These are phyloP conservation scores for Sclerotinia subarctica DNA, from an alignment of 2,329 filamentous ascomycete genomes.

Conservation along the genomic window DNA sequence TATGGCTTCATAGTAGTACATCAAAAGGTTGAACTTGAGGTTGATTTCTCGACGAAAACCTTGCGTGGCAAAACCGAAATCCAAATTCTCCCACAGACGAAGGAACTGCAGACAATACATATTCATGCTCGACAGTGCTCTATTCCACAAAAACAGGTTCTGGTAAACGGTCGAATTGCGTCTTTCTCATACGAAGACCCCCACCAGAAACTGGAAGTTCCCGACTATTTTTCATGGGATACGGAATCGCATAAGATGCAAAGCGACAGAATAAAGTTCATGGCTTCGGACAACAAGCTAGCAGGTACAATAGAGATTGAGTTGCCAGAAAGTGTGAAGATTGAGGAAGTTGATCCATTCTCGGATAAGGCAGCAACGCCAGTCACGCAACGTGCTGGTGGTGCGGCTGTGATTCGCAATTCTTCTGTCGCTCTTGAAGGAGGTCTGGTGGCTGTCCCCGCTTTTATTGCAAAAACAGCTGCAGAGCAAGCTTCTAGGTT, in stretches of 20 bases:
- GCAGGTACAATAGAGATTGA: slow-evolving; percentile 57
- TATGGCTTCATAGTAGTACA: slow-evolving; percentile 59
- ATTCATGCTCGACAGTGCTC: slow-evolving; percentile 62
- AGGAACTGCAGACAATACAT: slow-evolving; percentile 55
- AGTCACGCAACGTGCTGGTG: slow-evolving; percentile 42
- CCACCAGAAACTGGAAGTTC: slow-evolving; percentile 62
- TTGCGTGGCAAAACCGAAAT: slow-evolving; percentile 80
- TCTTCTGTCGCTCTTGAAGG: slow-evolving; percentile 39
- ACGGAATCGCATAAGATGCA: slow-evolving; percentile 74
- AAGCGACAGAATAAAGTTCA: slow-evolving; percentile 57
- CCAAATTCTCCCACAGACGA: slow-evolving; percentile 57
- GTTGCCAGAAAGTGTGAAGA: slow-evolving; percentile 58
- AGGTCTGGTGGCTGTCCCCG: slow-evolving; percentile 38
- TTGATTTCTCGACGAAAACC: slow-evolving; percentile 75
- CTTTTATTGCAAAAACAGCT: slow-evolving; percentile 38
- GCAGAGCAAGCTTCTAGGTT: slow-evolving; percentile 45
- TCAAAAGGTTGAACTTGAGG: slow-evolving; percentile 84
- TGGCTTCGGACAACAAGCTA: slow-evolving; percentile 39
- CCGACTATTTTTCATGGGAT: slow-evolving; percentile 58
- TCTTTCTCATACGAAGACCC: slow-evolving; percentile 51
- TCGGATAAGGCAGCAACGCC: slow-evolving; percentile 48
- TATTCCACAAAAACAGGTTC: slow-evolving; percentile 54
- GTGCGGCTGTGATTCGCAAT: slow-evolving; percentile 25
- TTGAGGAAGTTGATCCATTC: slow-evolving; percentile 57
- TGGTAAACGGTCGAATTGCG: slow-evolving; percentile 44